A percentile compares a stretch with the other conserved stretches of the same genome.
Evolutionary conservation across 768 basidiomycete genomes (phyloP).

Genomic region (Pulveroboletus sp.): DNA sequence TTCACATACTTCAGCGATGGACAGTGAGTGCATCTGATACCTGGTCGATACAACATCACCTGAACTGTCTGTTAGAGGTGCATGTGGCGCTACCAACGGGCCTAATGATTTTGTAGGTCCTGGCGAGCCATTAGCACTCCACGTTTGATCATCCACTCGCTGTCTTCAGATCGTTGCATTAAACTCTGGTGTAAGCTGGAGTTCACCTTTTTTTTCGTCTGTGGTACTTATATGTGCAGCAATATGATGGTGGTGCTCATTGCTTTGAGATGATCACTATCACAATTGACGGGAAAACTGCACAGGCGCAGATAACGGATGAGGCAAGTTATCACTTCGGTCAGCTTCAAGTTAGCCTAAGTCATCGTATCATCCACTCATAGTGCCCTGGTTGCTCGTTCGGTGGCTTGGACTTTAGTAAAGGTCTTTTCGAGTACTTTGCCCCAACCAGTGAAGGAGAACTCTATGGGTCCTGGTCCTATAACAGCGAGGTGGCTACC

Average conservation of each 20-base stretch:
- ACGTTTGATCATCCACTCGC: background rate
- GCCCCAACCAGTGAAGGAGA: conserved; percentile 33
- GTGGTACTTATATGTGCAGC: conserved; percentile 23
- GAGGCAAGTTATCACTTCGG: conserved; percentile 29
- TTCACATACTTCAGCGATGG: conserved; percentile 30
- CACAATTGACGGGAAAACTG: conserved; percentile 33
- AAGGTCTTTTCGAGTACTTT: conserved; percentile 43
- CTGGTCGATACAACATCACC: background rate
- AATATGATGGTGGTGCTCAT: conserved; percentile 38
- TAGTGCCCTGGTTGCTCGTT: conserved; percentile 40
- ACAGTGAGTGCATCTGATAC: conserved; percentile 12
- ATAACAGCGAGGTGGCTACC: conserved; percentile 22
- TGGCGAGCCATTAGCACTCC: background rate
- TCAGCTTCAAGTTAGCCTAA: background rate
- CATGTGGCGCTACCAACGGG: conserved; percentile 32
- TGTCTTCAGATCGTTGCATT: conserved; percentile 41
- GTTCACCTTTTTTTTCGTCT: background rate
- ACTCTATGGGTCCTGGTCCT: conserved; percentile 40
- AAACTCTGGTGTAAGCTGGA: conserved; percentile 34
- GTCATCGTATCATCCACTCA: background rate
- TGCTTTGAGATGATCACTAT: conserved; percentile 47
- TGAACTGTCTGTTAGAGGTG: conserved; percentile 33
- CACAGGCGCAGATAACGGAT: conserved; percentile 43
- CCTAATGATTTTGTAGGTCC: conserved; percentile 27
- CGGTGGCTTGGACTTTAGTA: conserved; percentile 45